Conservation (phyloP, 2,329 filamentous ascomycete species). For the Fusarium cyanostomum region DNA sequence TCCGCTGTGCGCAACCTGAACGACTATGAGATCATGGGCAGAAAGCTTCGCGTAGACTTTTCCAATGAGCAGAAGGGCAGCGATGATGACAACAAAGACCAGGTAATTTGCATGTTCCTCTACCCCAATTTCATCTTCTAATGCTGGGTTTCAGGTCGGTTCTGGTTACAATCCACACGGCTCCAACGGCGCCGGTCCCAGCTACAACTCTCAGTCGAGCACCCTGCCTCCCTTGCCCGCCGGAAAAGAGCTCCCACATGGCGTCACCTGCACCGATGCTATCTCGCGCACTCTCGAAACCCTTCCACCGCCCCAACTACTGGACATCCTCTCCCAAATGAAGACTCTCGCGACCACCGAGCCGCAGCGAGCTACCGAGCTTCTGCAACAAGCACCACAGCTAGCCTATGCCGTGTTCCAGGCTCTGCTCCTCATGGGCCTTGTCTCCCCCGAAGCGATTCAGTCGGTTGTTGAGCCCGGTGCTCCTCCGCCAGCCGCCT, state of each 20-base stretch:
- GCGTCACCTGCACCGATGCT: constrained; percentile 85
- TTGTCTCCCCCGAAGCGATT: constrained; percentile 87
- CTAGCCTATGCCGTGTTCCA: constrained; percentile 96
- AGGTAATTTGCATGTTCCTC: constrained; percentile 8
- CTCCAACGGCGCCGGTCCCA: constrained; percentile 48
- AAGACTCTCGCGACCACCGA: constrained; percentile 87
- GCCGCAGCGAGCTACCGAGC: constrained; percentile 83
- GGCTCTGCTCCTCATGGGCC: constrained; percentile 88
- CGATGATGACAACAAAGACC: constrained; percentile 57
- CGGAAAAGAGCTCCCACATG: constrained; percentile 84
- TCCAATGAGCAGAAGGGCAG: constrained; percentile 88
- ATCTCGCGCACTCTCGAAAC: constrained; percentile 92
- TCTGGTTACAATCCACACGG: constrained; percentile 40
- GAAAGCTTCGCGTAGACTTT: constrained; percentile 94
- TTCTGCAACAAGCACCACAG: constrained; percentile 89
- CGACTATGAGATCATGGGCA: constrained; percentile 93
- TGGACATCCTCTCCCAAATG: constrained; percentile 95
- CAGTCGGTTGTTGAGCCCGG: constrained; percentile 78
- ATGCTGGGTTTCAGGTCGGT: constrained; percentile 12
- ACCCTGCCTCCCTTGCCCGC: constrained; percentile 82
- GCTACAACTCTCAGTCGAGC: constrained; percentile 52
- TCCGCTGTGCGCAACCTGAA: constrained; percentile 96
- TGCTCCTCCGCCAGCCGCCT: constrained; percentile 53
- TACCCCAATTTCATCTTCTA: neutral
- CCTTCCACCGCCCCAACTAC: constrained; percentile 85